Conservation (phyloP, 345 rosid species). For the Stellera chamaejasme region DNA sequence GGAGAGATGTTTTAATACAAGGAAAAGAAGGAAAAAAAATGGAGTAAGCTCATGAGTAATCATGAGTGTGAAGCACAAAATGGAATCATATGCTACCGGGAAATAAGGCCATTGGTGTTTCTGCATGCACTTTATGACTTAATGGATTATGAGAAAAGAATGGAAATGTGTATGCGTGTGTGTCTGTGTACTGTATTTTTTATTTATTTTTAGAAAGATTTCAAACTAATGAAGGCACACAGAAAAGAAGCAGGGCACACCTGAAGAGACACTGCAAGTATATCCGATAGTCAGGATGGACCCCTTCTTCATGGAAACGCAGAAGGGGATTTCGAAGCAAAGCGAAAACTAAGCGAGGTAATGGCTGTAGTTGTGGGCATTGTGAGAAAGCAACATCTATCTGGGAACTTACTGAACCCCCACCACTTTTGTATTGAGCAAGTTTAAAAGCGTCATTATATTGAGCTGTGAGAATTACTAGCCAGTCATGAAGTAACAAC, state of each 20-base stretch:
- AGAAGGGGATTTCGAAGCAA: conserved; percentile 90
- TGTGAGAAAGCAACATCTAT: conserved; percentile 82
- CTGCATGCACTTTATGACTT: too few species aligned
- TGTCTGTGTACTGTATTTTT: too few species aligned
- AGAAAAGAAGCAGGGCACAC: conserved; percentile 26
- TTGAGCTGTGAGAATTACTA: conserved; percentile 78
- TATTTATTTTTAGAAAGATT: background rate
- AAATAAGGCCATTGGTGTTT: too few species aligned
- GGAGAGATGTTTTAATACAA: too few species aligned
- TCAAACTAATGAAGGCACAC: background rate
- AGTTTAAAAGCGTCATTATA: conserved; percentile 69
- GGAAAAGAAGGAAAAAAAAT: too few species aligned
- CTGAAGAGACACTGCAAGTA: conserved; percentile 97
- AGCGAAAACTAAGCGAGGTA: conserved; percentile 89
- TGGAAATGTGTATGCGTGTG: too few species aligned
- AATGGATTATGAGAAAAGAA: too few species aligned
- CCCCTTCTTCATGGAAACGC: conserved; percentile 96
- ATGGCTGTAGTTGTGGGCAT: conserved; percentile 83
- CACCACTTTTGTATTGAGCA: conserved; percentile 56
- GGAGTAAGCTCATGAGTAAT: too few species aligned
- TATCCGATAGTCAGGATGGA: conserved; percentile 91
- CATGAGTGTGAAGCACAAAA: too few species aligned
- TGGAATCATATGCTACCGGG: too few species aligned
- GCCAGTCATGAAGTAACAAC: conserved; percentile 93
- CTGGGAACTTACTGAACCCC: conserved; percentile 45